These are phyloP conservation scores for Artemisia annua DNA, from an alignment of 129 eudicot species.

Conservation along the genomic window DNA sequence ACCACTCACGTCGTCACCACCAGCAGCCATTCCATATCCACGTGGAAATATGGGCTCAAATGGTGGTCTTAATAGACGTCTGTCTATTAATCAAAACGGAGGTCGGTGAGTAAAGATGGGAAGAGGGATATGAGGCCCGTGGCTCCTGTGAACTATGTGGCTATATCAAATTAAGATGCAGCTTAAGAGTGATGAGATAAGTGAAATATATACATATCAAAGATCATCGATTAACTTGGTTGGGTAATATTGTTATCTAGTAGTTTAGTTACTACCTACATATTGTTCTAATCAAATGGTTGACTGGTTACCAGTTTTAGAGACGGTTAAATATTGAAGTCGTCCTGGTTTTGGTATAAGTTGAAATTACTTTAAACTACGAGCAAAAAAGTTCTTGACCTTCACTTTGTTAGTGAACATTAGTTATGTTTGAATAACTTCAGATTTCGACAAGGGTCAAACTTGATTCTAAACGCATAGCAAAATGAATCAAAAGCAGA, in stretches of 20 bases:
- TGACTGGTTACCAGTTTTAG: not conserved
- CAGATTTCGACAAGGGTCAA: no score
- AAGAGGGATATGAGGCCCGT: slow-evolving; percentile 69
- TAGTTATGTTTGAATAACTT: no score
- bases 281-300: not conserved
- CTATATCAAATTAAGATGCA: slow-evolving; percentile 71
- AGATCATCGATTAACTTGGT: not conserved
- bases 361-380: no score
- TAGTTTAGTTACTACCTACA: slow-evolving; percentile 15
- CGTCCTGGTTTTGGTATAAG: not conserved
- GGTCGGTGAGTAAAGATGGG: slow-evolving; percentile 48
- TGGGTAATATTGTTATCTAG: not conserved
- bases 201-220: slow-evolving; percentile 2
- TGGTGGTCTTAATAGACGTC: slow-evolving; percentile 60
- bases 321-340: not conserved
- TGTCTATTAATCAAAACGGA: slow-evolving; percentile 63
- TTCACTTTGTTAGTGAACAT: no score
- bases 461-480: no score
- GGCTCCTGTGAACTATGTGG: slow-evolving; percentile 83
- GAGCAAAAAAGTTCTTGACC: no score
- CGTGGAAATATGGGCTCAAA: slow-evolving; percentile 67
- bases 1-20: no score
- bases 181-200: not conserved
- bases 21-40: slow-evolving; percentile 12
- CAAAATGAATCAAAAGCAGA: no score